Evolutionary conservation across 2,329 filamentous ascomycete species (phyloP), one percentile per base, ranked within the genome.

Genomic region (Aspergillus sp.): DNA sequence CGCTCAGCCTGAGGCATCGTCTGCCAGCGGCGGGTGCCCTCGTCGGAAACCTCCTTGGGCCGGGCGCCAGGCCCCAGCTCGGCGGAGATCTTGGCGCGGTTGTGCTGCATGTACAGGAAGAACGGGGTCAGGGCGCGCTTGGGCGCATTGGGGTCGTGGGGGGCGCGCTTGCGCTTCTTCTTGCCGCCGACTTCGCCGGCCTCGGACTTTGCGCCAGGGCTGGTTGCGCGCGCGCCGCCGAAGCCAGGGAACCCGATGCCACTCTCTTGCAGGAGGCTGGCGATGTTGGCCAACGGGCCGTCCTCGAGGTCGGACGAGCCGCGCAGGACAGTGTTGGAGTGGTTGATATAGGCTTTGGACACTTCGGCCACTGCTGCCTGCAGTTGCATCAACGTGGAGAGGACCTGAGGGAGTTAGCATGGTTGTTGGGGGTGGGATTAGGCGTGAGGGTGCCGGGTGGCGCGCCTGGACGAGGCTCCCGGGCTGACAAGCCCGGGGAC

Each of bases 61-160:
- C 88, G 87, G 7, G 86, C 85, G 54, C 84, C 81, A n/a, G 83
- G 69, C 19, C 88, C 89, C 10, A 95, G 81, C 62, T 95, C 90
- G 32, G 79, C 80, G 52, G 89, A 87, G 62, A 97, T 94, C 68
- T 89, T 87, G 47, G 86, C 82, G 46, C 94, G 88, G 59, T 90
- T 90, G 59, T 88, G 87, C 72, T 95, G 88, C 80, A 95, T 90
- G 78, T 91, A 97, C 55, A 96, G 79, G 79, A 97, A 96, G 79
- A 95, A 96, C 2, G 93, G 91, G 5, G 93, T 97, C 67, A 96
- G 74, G 8, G 93, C 92, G 47, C 92, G 86, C 83, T 96, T 97
- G 54, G 93, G 93, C 6, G 92, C 92, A 72, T 96, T 95, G 61
- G 92, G 92, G 71, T 97, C 93, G 66, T 89, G 86, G 40, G 85